Conservation (phyloP, 208 protist genomes). For the Naegleria fowleri region DNA sequence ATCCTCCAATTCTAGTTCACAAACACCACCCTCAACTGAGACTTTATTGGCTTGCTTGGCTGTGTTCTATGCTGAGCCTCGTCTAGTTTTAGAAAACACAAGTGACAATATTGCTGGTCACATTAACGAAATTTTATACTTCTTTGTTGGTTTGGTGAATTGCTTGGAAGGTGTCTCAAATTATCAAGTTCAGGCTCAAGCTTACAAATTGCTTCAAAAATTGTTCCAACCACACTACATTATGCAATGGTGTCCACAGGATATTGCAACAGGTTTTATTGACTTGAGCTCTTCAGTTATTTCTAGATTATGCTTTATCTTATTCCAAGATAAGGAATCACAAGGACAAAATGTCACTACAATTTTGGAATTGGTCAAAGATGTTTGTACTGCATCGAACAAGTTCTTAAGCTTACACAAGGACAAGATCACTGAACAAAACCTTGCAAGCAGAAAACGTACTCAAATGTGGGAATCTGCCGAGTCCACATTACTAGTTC, state of each 20-base stretch:
- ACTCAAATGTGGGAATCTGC: background rate
- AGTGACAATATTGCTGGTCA: background rate
- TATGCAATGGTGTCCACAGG: conserved; percentile 1
- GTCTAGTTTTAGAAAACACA: background rate
- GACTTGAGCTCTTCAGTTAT: background rate
- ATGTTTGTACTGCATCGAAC: background rate
- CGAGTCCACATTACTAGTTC: background rate
- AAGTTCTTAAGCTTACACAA: background rate
- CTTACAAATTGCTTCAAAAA: conserved; percentile 18
- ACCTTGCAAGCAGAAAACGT: background rate
- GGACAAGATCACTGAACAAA: background rate
- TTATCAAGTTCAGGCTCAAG: background rate
- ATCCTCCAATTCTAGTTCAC: background rate
- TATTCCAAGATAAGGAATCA: background rate
- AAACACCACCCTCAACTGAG: background rate
- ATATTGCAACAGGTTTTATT: conserved; percentile 21
- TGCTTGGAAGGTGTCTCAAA: background rate
- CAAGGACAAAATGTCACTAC: background rate
- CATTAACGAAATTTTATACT: conserved; percentile 22
- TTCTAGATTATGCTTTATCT: background rate
- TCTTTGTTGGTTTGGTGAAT: background rate
- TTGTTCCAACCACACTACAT: background rate
- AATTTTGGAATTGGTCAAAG: conserved; percentile 7
- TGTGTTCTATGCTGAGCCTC: conserved; percentile 17
- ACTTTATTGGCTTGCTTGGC: background rate